phyloP scores from a whole-genome alignment of 2,329 filamentous ascomycete genomes.

The Aphanocladium album region DNA sequence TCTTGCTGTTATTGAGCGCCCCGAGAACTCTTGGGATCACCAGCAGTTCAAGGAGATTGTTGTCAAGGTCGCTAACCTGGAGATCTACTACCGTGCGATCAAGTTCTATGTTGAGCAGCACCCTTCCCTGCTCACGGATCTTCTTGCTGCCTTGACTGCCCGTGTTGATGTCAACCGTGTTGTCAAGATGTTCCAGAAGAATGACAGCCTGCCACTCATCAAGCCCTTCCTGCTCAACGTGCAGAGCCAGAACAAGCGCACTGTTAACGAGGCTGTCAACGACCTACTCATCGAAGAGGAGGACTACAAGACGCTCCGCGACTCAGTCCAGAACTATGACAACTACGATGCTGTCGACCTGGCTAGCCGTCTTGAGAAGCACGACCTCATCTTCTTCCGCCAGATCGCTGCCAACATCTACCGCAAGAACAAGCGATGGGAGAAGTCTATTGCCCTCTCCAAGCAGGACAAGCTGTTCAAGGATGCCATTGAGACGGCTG shows the following conservation, averaged over 20 bases:
- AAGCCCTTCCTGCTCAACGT: conserved; percentile 98
- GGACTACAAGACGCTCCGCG: conserved; percentile 96
- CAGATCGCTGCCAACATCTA: conserved; percentile 98
- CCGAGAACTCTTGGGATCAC: conserved; percentile 97
- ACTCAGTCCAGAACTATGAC: conserved; percentile 98
- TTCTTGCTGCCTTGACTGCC: conserved; percentile 84
- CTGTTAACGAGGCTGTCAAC: conserved; percentile 97
- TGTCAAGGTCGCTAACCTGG: conserved; percentile 94
- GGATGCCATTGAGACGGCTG: conserved; percentile 96
- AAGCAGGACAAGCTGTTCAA: conserved; percentile 99
- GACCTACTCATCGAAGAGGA: conserved; percentile 97
- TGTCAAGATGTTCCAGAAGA: conserved; percentile 98
- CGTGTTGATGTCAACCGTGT: conserved; percentile 97
- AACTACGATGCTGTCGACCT: conserved; percentile 96
- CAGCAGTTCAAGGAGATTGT: conserved; percentile 99
- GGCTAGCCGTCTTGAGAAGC: conserved; percentile 88
- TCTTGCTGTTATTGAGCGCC: conserved; percentile 94
- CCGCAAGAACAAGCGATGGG: conserved; percentile 99
- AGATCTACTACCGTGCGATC: conserved; percentile 96
- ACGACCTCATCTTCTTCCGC: conserved; percentile 97
- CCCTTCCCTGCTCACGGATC: conserved; percentile 89
- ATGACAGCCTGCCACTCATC: conserved; percentile 95
- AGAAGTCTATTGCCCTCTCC: conserved; percentile 94
- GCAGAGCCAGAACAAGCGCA: conserved; percentile 94
- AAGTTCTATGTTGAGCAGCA: conserved; percentile 98